These are phyloP conservation scores for Bassia scoparia DNA, from an alignment of 148 eudicot species.

Conservation along the genomic window DNA sequence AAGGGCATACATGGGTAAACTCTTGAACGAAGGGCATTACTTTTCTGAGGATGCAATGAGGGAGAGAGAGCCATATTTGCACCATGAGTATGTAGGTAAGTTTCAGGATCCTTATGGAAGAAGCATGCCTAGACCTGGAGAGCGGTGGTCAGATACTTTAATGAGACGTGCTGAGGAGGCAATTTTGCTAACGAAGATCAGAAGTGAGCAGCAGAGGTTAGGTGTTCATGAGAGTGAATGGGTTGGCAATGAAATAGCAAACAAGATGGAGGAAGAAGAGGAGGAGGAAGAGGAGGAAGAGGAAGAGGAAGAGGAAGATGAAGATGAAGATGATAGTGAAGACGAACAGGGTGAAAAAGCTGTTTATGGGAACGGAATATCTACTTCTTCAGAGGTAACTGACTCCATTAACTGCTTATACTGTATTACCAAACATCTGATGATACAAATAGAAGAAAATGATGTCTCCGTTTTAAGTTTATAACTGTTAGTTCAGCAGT, in stretches of 20 bases:
- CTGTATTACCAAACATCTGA: neutral
- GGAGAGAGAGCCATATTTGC: slow-evolving; percentile 96
- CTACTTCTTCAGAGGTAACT: slow-evolving; percentile 42
- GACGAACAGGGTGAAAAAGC: slow-evolving; percentile 30
- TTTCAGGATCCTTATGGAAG: slow-evolving; percentile 80
- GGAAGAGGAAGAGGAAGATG: slow-evolving; percentile 44
- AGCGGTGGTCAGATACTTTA: slow-evolving; percentile 90
- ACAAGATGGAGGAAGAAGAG: slow-evolving; percentile 34
- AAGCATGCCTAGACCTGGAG: slow-evolving; percentile 92
- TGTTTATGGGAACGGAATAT: slow-evolving; percentile 24
- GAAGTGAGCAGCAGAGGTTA: slow-evolving; percentile 84
- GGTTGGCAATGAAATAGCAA: slow-evolving; percentile 63
- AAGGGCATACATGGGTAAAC: slow-evolving; percentile 78
- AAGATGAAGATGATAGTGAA: slow-evolving; percentile 34
- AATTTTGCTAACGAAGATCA: slow-evolving; percentile 70
- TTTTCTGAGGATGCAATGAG: slow-evolving; percentile 98
- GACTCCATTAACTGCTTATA: neutral
- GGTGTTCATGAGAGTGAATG: slow-evolving; percentile 90
- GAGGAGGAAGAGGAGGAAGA: slow-evolving; percentile 53
- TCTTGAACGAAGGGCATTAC: slow-evolving; percentile 65
- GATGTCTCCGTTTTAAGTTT: neutral
- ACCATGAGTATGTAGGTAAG: slow-evolving; percentile 82
- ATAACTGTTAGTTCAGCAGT: neutral
- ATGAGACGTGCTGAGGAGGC: slow-evolving; percentile 91
- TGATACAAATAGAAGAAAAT: neutral